Evolutionary conservation across 108 stramenopile genomes (phyloP).

Genomic region (Epithemia pelagica): DNA sequence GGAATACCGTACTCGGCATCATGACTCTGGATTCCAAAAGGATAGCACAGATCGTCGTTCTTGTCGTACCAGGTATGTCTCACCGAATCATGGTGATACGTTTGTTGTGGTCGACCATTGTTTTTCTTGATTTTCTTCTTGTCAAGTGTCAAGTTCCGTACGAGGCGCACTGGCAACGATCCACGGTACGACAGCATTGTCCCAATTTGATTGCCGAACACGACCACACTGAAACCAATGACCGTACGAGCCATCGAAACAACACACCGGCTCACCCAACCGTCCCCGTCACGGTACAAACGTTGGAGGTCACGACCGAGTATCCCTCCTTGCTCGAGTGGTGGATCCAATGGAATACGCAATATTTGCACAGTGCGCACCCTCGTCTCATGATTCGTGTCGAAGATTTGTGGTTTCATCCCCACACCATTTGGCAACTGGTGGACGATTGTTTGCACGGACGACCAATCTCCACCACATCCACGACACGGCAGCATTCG

Average conservation of each 20-base stretch:
- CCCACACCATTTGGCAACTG: slow-evolving; percentile 24
- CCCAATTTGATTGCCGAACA: neutral
- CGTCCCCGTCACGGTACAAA: neutral
- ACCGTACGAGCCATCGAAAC: too few species aligned
- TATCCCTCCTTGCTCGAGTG: neutral
- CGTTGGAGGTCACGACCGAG: neutral
- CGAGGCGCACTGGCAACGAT: neutral
- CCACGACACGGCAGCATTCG: neutral
- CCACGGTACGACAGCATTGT: neutral
- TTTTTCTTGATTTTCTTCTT: too few species aligned
- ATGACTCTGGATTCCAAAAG: too few species aligned
- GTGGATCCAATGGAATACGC: neutral
- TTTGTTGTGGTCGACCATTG: too few species aligned
- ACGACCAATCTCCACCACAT: neutral
- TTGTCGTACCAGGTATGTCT: too few species aligned
- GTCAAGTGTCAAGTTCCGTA: neutral
- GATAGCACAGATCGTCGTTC: too few species aligned
- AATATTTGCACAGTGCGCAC: slow-evolving; percentile 17
- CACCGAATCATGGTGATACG: too few species aligned
- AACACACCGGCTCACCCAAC: too few species aligned
- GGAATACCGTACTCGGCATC: too few species aligned
- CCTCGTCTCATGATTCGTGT: slow-evolving; percentile 66
- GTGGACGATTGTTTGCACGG: neutral
- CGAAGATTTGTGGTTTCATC: slow-evolving; percentile 71
- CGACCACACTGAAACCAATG: neutral